Conservation (phyloP, 2,329 filamentous ascomycete species). For the Aspergillus fischeri region DNA sequence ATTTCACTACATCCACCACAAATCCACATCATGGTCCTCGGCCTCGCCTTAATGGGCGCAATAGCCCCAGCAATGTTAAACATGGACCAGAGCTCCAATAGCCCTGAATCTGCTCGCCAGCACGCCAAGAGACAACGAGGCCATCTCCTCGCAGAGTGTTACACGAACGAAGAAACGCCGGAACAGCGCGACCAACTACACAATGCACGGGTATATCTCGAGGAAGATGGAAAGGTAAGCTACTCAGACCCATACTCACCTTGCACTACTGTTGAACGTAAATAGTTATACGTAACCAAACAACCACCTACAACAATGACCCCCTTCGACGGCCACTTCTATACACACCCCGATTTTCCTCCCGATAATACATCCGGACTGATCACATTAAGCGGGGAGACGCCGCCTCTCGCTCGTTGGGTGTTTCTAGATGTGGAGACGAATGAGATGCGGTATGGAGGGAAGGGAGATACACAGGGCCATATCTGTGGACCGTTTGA, state of each 20-base stretch:
- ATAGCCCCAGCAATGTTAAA: not conserved
- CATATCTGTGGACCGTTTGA: conserved; percentile 2
- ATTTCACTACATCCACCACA: not conserved
- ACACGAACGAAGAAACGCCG: too few relatives aligned
- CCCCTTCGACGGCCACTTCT: conserved; percentile 1
- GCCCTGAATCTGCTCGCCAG: not conserved
- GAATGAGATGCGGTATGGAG: not conserved
- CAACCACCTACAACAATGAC: not conserved
- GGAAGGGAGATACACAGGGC: not conserved
- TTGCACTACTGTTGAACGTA: not conserved
- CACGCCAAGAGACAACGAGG: not conserved
- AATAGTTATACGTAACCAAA: not conserved
- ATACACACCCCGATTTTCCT: not conserved
- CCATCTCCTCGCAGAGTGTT: not conserved
- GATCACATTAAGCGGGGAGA: not conserved
- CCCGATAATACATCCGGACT: not conserved
- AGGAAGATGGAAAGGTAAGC: not conserved
- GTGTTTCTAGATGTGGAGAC: not conserved
- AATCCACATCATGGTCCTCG: not conserved
- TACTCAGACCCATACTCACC: not conserved
- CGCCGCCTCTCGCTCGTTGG: not conserved
- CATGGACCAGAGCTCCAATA: not conserved
- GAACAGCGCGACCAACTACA: not conserved
- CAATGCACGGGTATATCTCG: not conserved
- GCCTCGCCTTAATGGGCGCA: not conserved